These are phyloP conservation scores for Gaertneriomyces sp. DNA, from an alignment of 192 early-diverging fungal genomes.

Conservation along the genomic window DNA sequence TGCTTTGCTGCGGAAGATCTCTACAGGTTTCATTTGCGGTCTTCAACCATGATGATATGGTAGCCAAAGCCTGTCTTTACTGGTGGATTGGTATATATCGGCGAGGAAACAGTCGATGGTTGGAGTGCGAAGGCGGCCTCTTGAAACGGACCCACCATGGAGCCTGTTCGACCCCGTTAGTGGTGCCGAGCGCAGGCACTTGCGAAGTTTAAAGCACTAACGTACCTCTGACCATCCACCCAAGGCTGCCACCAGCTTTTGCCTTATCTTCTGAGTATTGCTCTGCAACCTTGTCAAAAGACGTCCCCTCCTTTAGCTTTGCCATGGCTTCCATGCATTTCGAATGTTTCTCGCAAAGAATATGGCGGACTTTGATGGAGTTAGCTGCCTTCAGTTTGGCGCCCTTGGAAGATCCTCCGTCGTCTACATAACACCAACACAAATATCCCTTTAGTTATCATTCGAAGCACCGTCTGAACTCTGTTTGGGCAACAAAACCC, in stretches of 20 bases:
- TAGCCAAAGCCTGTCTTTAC: slow-evolving; percentile 28
- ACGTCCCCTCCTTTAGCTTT: slow-evolving; percentile 18
- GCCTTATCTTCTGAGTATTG: slow-evolving; percentile 37
- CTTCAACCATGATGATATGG: slow-evolving; percentile 34
- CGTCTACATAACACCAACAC: neutral
- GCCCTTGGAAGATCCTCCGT: slow-evolving; percentile 8
- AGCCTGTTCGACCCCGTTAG: neutral
- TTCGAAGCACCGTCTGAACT: neutral
- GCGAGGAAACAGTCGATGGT: slow-evolving; percentile 17
- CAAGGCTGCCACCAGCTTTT: slow-evolving; percentile 30
- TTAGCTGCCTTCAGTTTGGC: slow-evolving; percentile 32
- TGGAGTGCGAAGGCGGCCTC: slow-evolving; percentile 26
- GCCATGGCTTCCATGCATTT: slow-evolving; percentile 35
- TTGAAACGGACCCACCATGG: slow-evolving; percentile 24
- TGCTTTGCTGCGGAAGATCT: too few species aligned
- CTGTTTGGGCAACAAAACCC: neutral
- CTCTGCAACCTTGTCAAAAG: slow-evolving; percentile 36
- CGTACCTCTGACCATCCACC: slow-evolving; percentile 31
- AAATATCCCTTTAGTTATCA: neutral
- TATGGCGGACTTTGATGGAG: slow-evolving; percentile 34
- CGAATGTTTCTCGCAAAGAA: slow-evolving; percentile 35
- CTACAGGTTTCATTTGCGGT: slow-evolving; percentile 13
- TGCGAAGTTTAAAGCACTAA: neutral
- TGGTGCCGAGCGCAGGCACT: neutral
- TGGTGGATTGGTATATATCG: slow-evolving; percentile 22